A percentile compares a stretch with the other conserved stretches of the same genome.
phyloP scores from a whole-genome alignment of 352 stramenopile genomes.

The Phytopythium cucurbitacearum region DNA sequence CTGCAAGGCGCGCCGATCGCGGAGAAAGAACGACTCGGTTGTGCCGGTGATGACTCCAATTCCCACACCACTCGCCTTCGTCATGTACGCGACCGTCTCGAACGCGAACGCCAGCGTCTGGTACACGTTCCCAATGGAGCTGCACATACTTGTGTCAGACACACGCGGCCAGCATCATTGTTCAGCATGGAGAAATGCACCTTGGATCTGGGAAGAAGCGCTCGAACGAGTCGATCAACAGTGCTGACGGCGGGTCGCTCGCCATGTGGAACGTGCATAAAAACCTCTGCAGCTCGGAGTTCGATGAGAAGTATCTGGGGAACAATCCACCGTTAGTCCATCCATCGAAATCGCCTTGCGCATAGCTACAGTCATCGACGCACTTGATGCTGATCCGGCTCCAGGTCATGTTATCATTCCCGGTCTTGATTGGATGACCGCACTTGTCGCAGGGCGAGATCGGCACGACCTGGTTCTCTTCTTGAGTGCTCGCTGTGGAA shows the following conservation, averaged over 20 bases:
- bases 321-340: constrained; percentile 1
- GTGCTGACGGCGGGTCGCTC: constrained; percentile 34
- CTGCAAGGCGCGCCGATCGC: constrained; percentile 24
- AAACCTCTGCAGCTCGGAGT: constrained; percentile 52
- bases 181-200: constrained; percentile 8
- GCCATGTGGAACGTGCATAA: constrained; percentile 54
- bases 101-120: constrained; percentile 55
- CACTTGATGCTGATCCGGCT: constrained; percentile 65
- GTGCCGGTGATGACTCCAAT: constrained; percentile 28
- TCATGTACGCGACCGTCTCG: constrained; percentile 52
- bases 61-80: constrained; percentile 23
- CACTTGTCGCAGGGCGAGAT: constrained; percentile 40
- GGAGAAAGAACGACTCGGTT: constrained; percentile 34
- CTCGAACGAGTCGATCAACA: constrained; percentile 59
- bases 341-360: background rate
- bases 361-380: background rate
- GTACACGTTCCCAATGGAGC: constrained; percentile 41
- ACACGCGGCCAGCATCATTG: background rate
- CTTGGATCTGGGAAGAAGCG: constrained; percentile 39
- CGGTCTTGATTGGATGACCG: constrained; percentile 34
- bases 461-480: constrained; percentile 23
- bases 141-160: constrained; percentile 6
- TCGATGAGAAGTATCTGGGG: constrained; percentile 37
- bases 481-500: constrained; percentile 16
- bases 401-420: constrained; percentile 41